These are phyloP conservation scores for Aspergillus biplanus DNA, from an alignment of 495 filamentous ascomycete species.

Conservation along the genomic window DNA sequence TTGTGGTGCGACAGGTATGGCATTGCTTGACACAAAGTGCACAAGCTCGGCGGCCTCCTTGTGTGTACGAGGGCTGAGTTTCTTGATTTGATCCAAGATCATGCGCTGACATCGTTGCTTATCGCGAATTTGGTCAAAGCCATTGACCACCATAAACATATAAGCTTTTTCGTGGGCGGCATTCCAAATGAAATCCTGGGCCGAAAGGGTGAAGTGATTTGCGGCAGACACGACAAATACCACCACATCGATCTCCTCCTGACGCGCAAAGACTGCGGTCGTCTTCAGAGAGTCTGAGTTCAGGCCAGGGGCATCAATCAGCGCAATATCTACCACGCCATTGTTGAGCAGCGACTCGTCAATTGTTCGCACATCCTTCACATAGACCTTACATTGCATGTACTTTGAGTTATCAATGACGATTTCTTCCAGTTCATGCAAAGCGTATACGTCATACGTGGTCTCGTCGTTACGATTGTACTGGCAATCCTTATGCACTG, in stretches of 20 bases:
- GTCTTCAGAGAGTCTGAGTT: slow-evolving; percentile 97
- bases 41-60: slow-evolving; percentile 93
- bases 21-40: slow-evolving; percentile 96
- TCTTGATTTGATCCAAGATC: slow-evolving; percentile 85
- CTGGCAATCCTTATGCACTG: slow-evolving; percentile 74
- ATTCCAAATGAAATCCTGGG: slow-evolving; percentile 95
- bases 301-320: slow-evolving; percentile 94
- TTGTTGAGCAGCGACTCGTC: slow-evolving; percentile 96
- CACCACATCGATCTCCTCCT: slow-evolving; percentile 98
- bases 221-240: slow-evolving; percentile 97
- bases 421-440: slow-evolving; percentile 81
- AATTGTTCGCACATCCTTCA: slow-evolving; percentile 87
- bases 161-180: slow-evolving; percentile 97
- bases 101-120: slow-evolving; percentile 85
- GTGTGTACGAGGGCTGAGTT: slow-evolving; percentile 85
- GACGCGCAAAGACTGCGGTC: slow-evolving; percentile 92
- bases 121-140: slow-evolving; percentile 91
- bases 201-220: slow-evolving; percentile 95
- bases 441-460: slow-evolving; percentile 83
- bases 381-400: slow-evolving; percentile 94
- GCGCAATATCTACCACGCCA: slow-evolving; percentile 94
- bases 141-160: slow-evolving; percentile 98
- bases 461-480: slow-evolving; percentile 92
- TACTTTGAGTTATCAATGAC: slow-evolving; percentile 86
- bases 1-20: slow-evolving; percentile 73